These are phyloP conservation scores for Waltergamsia citrina DNA, from an alignment of 2,329 filamentous ascomycete species.

Conservation along the genomic window DNA sequence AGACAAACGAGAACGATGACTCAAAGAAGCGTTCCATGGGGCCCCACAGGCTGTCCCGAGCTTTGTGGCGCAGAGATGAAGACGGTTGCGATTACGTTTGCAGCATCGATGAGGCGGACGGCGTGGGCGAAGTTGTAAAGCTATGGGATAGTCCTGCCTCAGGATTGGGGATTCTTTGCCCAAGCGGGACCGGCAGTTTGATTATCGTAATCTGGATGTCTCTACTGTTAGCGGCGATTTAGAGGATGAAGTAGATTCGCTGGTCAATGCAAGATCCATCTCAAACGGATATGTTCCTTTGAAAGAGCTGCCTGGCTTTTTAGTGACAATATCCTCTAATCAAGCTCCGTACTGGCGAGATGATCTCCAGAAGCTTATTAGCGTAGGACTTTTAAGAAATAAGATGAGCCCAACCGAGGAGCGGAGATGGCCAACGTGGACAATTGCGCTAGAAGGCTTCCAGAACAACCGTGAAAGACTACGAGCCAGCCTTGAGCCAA, in stretches of 20 bases:
- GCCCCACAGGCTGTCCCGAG: conserved; percentile 9
- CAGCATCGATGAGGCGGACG: conserved; percentile 21
- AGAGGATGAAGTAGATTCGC: too few relatives aligned
- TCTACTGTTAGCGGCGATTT: too few relatives aligned
- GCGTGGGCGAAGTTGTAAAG: conserved; percentile 4
- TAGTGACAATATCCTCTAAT: too few relatives aligned
- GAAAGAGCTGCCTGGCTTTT: too few relatives aligned
- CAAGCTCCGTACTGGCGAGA: too few relatives aligned
- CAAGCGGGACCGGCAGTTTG: not conserved
- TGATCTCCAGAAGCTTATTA: too few relatives aligned
- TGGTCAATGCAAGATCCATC: too few relatives aligned
- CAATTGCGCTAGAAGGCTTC: not conserved
- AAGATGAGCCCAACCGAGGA: conserved; percentile 7
- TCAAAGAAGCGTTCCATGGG: conserved; percentile 2
- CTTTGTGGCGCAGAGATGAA: conserved; percentile 12
- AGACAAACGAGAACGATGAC: conserved; percentile 12
- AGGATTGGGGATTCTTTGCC: conserved; percentile 3
- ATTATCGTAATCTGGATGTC: not conserved
- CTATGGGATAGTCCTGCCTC: conserved; percentile 5
- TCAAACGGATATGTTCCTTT: too few relatives aligned
- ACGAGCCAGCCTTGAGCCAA: too few relatives aligned
- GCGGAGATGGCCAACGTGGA: not conserved
- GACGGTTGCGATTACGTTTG: conserved; percentile 17
- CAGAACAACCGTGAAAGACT: too few relatives aligned
- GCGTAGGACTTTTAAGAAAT: too few relatives aligned